These are phyloP conservation scores for Pseudoscleropodium purum DNA, from an alignment of 225 moss, liverwort and hornwort genomes.

Conservation along the genomic window DNA sequence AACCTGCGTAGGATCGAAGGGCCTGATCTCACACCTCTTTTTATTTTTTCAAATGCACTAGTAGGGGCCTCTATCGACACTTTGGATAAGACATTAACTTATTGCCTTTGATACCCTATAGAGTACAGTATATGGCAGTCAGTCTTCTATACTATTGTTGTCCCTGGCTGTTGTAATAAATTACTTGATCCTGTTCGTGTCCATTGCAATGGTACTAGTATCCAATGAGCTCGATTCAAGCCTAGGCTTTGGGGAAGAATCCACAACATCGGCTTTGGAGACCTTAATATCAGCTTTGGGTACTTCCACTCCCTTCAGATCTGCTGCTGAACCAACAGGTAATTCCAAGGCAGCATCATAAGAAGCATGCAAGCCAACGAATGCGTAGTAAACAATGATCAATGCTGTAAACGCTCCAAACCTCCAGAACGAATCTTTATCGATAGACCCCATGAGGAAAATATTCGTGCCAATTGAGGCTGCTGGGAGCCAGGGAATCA, in stretches of 20 bases:
- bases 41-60: neutral
- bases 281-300: neutral
- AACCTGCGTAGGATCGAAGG: neutral
- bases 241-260: neutral
- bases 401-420: constrained; percentile 24
- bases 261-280: neutral
- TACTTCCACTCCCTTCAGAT: neutral
- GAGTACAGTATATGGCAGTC: neutral
- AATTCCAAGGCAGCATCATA: constrained; percentile 4
- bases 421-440: constrained; percentile 18
- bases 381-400: constrained; percentile 14
- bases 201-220: too few species aligned
- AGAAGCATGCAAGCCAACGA: constrained; percentile 36
- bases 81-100: neutral
- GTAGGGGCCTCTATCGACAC: neutral
- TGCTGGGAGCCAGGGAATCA: constrained; percentile 31
- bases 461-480: constrained; percentile 20
- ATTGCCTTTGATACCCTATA: neutral
- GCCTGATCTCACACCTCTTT: neutral
- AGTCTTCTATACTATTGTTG: neutral
- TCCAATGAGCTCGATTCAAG: neutral
- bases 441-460: constrained; percentile 37
- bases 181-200: neutral
- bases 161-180: neutral
- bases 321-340: neutral